phyloP scores from a whole-genome alignment of 371 early-diverging fungal species.

The Mucor lusitanicus region DNA sequence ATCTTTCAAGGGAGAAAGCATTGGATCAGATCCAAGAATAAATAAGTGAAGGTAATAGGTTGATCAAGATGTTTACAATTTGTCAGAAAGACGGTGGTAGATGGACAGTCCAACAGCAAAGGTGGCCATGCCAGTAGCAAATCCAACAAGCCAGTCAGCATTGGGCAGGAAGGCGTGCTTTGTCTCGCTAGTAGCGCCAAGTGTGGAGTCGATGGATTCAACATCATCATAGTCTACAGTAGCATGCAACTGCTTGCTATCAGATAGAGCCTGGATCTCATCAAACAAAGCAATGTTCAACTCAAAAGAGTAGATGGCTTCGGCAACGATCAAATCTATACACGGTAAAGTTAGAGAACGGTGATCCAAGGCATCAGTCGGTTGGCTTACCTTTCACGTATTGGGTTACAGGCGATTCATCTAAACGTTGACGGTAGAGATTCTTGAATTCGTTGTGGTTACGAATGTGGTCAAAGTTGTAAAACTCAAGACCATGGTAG shows the following conservation, averaged over 20 bases:
- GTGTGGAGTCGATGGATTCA: not conserved
- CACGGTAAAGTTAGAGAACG: not conserved
- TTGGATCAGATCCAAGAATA: not conserved
- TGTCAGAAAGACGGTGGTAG: slow-evolving; percentile 12
- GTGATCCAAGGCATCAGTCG: not conserved
- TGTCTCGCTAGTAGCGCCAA: not conserved
- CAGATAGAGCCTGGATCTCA: slow-evolving; percentile 40
- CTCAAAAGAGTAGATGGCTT: slow-evolving; percentile 41
- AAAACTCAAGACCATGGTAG: slow-evolving; percentile 53
- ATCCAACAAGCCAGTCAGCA: slow-evolving; percentile 20
- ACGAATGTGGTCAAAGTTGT: slow-evolving; percentile 51
- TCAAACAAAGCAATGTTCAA: slow-evolving; percentile 52
- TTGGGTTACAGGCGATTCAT: slow-evolving; percentile 33
- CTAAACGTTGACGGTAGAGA: slow-evolving; percentile 50
- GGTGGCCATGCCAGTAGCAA: slow-evolving; percentile 13
- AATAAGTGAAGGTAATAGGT: not conserved
- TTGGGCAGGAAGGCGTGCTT: not conserved
- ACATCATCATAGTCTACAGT: not conserved
- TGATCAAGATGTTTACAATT: not conserved
- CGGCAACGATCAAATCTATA: slow-evolving; percentile 38
- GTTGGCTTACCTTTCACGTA: slow-evolving; percentile 29
- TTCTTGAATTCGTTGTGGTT: slow-evolving; percentile 57
- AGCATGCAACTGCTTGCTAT: slow-evolving; percentile 27
- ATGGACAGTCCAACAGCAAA: slow-evolving; percentile 13
- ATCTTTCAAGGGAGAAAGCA: not conserved